Conservation (phyloP, 176 grass and related monocot species). For the Oropetium thomaeum region DNA sequence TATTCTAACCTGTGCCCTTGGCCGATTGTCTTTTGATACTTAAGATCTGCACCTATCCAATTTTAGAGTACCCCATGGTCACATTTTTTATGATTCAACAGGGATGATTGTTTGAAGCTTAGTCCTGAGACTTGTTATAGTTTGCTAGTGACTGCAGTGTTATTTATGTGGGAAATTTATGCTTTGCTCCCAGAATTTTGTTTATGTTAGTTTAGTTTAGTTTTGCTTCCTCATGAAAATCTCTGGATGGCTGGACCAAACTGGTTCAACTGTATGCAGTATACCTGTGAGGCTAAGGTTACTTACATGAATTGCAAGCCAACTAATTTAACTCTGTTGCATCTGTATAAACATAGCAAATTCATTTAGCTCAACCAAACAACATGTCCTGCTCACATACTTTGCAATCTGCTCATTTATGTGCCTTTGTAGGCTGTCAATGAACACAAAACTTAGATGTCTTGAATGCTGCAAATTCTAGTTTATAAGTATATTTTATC, state of each 20-base stretch:
- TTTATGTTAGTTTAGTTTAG: slow-evolving; percentile 12
- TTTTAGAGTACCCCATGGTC: neutral
- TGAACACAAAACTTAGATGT: neutral
- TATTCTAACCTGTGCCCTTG: neutral
- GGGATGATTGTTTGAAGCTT: neutral
- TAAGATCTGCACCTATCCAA: neutral
- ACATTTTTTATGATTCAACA: neutral
- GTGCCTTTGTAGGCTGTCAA: neutral
- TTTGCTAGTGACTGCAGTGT: neutral
- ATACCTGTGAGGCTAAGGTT: neutral
- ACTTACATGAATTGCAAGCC: neutral
- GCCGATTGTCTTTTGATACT: neutral
- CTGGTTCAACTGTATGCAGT: neutral
- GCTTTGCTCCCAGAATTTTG: neutral
- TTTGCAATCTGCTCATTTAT: slow-evolving; percentile 6
- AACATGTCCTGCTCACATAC: neutral
- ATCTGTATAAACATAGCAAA: neutral
- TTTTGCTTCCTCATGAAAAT: neutral
- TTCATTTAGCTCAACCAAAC: neutral
- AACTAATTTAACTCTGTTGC: neutral
- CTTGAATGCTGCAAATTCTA: neutral
- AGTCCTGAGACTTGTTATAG: neutral
- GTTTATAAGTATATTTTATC: slow-evolving; percentile 7
- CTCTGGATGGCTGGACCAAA: neutral
- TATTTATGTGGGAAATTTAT: neutral